Evolutionary conservation across 768 basidiomycete genomes (phyloP).

Genomic region (Collybia nuda): DNA sequence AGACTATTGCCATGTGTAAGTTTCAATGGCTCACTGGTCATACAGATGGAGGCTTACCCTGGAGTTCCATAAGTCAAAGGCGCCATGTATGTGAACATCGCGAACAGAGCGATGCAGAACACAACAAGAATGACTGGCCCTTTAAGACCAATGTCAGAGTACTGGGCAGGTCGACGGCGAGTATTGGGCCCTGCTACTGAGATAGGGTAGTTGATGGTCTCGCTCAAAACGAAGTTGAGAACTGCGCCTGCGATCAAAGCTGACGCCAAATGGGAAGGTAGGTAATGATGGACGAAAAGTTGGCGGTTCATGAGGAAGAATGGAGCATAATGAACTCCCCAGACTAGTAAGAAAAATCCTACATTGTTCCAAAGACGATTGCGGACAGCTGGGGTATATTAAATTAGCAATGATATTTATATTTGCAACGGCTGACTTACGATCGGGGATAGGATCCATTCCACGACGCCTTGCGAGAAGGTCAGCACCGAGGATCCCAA

Average conservation of each 20-base stretch:
- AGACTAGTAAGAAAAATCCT: conserved; percentile 93
- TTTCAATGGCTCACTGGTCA: conserved; percentile 2
- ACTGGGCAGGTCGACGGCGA: conserved; percentile 50
- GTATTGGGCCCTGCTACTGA: conserved; percentile 74
- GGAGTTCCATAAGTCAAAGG: conserved; percentile 97
- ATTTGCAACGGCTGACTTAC: conserved; percentile 47
- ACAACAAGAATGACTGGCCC: conserved; percentile 64
- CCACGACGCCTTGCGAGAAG: conserved; percentile 84
- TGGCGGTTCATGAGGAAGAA: conserved; percentile 99
- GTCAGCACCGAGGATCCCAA: conserved; percentile 90
- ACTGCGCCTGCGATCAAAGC: conserved; percentile 91
- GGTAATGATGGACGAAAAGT: conserved; percentile 96
- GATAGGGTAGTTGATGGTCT: conserved; percentile 89
- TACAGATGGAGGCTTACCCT: conserved; percentile 55
- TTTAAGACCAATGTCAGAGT: conserved; percentile 75
- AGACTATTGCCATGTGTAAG: conserved; percentile 51
- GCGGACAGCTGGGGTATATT: conserved; percentile 64
- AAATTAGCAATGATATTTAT: not conserved
- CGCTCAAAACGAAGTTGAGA: conserved; percentile 86
- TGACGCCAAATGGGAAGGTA: conserved; percentile 93
- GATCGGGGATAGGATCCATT: conserved; percentile 80
- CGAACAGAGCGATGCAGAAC: conserved; percentile 60
- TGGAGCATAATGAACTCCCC: conserved; percentile 94
- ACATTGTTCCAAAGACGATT: conserved; percentile 95
- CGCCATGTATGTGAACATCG: conserved; percentile 71